Base-by-base conservation (phyloP, 2,329 filamentous ascomycete species). In the Niveomyces coronatus region DNA sequence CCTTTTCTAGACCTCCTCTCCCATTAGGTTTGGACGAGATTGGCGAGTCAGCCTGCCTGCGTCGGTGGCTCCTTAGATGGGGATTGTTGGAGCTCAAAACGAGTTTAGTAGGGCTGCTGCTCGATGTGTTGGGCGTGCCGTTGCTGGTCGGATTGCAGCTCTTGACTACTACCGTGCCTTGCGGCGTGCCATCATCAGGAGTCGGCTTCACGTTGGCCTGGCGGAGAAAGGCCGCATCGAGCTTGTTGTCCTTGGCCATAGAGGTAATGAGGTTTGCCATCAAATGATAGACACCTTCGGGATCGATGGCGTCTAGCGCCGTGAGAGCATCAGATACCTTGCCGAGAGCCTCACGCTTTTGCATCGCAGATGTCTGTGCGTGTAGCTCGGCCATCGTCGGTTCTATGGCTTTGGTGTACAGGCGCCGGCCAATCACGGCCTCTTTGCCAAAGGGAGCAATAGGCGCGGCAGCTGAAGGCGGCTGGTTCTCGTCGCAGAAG, bases 241-340 rank as follows among this genome's bases (percentile, higher is more conserved):
- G 67, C 55, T 81, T 85, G 16, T 70, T 65, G 51, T 89, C 83
- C 33, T 71, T 68, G 30, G 82, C 73, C 32, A 93, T 71, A 40
- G 76, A 75, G n/a, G 84, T 72, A 44, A 93, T 70, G 46, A 94
- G 74, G 40, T 76, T 73, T 51, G 79, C 83, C 53, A 98, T 70
- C 13, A 98, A 70, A 47, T 94, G 79, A 51, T 89, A 91, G 28
- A 88, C 77, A 14, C 88, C 88, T 55, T 95, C 89, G 0, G 89
- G 89, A 52, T 98, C 89, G 20, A 89, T 70, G 31, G 84, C 77
- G 56, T 96, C 85, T 22, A 98, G 70, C 10, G 79, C 73, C 4
- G 80, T 82, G 67, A 91, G 93, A 1, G 89, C 88, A 55, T 94
- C 85, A 0, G 85, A 85, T 10, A 95, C 69, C 45, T 79, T 77